phyloP scores from a whole-genome alignment of 805 yeast species.

The Yarrowia hollandica region DNA sequence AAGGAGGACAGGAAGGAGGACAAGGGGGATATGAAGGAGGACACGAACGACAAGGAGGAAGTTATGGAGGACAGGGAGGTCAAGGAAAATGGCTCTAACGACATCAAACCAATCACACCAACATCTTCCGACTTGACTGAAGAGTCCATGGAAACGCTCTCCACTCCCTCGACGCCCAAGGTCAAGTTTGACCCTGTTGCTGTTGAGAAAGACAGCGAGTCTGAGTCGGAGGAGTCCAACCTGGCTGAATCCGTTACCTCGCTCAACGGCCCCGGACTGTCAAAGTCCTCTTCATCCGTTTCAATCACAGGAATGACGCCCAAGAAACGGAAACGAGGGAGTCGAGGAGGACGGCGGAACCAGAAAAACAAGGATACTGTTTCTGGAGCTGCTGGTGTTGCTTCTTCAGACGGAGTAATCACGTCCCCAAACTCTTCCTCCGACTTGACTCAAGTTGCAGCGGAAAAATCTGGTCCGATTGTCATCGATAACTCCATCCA shows the following conservation, averaged over 20 bases:
- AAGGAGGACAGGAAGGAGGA: background rate
- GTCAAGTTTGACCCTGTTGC: background rate
- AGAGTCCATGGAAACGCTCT: no score
- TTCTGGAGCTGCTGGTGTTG: background rate
- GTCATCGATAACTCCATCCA: constrained; percentile 28
- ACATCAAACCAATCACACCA: no score
- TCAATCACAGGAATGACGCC: constrained; percentile 8
- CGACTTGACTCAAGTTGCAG: background rate
- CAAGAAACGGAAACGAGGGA: constrained; percentile 77
- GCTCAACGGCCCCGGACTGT: background rate
- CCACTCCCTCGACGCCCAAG: background rate
- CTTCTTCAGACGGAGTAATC: background rate
- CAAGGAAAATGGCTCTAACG: no score
- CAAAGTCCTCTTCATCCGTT: background rate
- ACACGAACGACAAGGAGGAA: background rate
- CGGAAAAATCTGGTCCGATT: constrained; percentile 9
- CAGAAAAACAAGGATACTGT: constrained; percentile 10
- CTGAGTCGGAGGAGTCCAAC: constrained; percentile 7
- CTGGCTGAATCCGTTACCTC: constrained; percentile 14
- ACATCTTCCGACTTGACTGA: no score
- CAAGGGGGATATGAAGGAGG: no score
- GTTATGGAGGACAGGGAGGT: background rate
- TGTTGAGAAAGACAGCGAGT: background rate
- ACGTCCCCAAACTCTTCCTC: constrained; percentile 7
- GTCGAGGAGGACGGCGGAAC: constrained; percentile 75